Evolutionary conservation across 2,329 filamentous ascomycete genomes (phyloP).

Genomic region (Hymenoscyphus fructigenus): DNA sequence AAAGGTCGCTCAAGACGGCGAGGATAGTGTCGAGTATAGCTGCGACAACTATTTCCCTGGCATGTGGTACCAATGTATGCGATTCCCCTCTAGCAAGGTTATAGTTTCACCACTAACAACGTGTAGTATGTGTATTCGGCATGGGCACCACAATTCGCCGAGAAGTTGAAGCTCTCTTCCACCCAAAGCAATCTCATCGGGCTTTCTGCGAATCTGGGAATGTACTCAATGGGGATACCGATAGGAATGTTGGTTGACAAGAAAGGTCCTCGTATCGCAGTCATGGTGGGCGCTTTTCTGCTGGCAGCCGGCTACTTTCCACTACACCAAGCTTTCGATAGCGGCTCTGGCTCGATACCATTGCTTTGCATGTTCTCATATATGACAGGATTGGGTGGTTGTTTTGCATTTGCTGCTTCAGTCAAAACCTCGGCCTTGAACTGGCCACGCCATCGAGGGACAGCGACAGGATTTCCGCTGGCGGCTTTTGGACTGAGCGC

Average conservation of each 20-base stretch:
- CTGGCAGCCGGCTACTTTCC: slow-evolving; percentile 83
- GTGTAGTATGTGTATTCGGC: slow-evolving; percentile 93
- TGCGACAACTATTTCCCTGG: slow-evolving; percentile 79
- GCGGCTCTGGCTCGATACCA: slow-evolving; percentile 57
- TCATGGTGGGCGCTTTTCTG: slow-evolving; percentile 70
- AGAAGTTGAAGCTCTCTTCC: slow-evolving; percentile 81
- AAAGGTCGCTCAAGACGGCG: slow-evolving; percentile 55
- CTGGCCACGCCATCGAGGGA: slow-evolving; percentile 87
- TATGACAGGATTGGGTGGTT: slow-evolving; percentile 83
- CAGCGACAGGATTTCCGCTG: slow-evolving; percentile 89
- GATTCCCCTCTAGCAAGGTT: background rate
- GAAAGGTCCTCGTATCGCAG: slow-evolving; percentile 75
- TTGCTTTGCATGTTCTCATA: slow-evolving; percentile 80
- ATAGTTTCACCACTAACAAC: background rate
- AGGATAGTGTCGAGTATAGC: slow-evolving; percentile 82
- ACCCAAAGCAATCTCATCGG: slow-evolving; percentile 92
- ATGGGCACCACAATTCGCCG: slow-evolving; percentile 94
- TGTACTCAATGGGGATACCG: slow-evolving; percentile 90
- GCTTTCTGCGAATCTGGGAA: slow-evolving; percentile 81
- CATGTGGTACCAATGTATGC: slow-evolving; percentile 88
- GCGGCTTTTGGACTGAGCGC: slow-evolving; percentile 93
- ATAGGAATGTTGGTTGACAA: slow-evolving; percentile 84
- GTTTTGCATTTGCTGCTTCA: slow-evolving; percentile 83
- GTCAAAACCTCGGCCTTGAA: slow-evolving; percentile 88
- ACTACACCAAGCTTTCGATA: slow-evolving; percentile 74